phyloP scores from a whole-genome alignment of 495 filamentous ascomycete species.

The Hypoxylon subgilvum region DNA sequence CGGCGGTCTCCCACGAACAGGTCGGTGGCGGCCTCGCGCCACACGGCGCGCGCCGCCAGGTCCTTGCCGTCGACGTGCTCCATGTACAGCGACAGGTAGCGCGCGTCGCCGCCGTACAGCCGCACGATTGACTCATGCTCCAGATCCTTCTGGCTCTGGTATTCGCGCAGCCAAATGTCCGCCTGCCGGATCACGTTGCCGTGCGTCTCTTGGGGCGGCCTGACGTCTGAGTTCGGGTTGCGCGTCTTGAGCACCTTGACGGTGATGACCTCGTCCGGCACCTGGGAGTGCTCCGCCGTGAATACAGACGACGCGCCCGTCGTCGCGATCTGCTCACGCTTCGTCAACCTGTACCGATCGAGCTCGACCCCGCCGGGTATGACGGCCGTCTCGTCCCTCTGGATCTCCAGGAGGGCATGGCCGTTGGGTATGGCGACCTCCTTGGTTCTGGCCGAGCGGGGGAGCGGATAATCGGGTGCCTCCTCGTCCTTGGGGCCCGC shows the following conservation, averaged over 20 bases:
- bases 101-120: conserved; percentile 56
- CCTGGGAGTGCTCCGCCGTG: conserved; percentile 52
- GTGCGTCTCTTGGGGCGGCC: conserved; percentile 47
- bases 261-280: conserved; percentile 53
- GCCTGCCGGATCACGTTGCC: conserved; percentile 57
- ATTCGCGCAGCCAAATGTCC: conserved; percentile 57
- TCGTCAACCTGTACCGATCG: conserved; percentile 54
- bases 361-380: conserved; percentile 50
- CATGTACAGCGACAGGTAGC: conserved; percentile 58
- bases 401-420: conserved; percentile 52
- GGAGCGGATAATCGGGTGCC: conserved; percentile 50
- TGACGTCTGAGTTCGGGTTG: conserved; percentile 37
- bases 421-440: conserved; percentile 51
- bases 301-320: conserved; percentile 56
- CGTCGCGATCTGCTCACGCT: conserved; percentile 52
- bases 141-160: conserved; percentile 53
- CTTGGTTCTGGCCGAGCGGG: conserved; percentile 48
- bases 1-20: conserved; percentile 47
- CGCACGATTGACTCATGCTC: conserved; percentile 56
- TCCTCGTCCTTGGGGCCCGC: conserved; percentile 50
- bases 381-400: conserved; percentile 49
- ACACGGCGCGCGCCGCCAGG: conserved; percentile 46
- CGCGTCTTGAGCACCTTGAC: conserved; percentile 58
- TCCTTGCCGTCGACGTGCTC: conserved; percentile 58
- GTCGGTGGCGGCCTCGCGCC: conserved; percentile 48